Conservation (phyloP, 495 filamentous ascomycete species). For the Xylaria cubensis region DNA sequence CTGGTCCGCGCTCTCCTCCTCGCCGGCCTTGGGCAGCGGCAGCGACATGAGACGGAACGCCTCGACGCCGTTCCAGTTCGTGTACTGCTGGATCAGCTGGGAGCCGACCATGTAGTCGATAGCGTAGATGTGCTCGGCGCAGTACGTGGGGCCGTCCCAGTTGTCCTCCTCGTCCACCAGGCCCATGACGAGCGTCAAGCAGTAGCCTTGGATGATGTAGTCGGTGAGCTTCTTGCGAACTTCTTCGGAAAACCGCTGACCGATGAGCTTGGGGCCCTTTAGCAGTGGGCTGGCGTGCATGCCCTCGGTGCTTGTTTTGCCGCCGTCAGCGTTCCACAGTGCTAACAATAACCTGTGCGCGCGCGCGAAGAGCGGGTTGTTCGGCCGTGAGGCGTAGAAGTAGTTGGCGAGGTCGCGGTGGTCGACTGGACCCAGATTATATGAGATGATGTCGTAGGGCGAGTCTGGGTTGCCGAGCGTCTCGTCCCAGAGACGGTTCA, state of each 20-base stretch:
- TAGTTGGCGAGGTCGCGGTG: conserved; percentile 55
- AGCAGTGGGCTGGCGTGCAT: conserved; percentile 58
- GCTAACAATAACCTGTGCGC: conserved; percentile 57
- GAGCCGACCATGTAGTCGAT: conserved; percentile 58
- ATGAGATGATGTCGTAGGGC: conserved; percentile 55
- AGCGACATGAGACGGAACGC: conserved; percentile 61
- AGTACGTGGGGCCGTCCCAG: conserved; percentile 62
- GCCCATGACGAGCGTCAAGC: conserved; percentile 56
- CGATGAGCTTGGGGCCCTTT: conserved; percentile 49
- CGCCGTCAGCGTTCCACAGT: conserved; percentile 57
- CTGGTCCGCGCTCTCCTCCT: conserved; percentile 57
- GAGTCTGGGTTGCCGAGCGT: conserved; percentile 54
- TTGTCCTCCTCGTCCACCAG: conserved; percentile 55
- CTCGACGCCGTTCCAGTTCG: conserved; percentile 54
- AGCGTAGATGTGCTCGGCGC: conserved; percentile 52
- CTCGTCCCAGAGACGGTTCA: conserved; percentile 57
- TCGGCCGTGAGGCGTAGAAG: conserved; percentile 48
- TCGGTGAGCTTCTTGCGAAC: conserved; percentile 52
- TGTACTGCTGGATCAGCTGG: conserved; percentile 59
- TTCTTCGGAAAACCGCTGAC: conserved; percentile 42
- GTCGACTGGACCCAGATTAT: conserved; percentile 46
- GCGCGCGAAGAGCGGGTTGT: conserved; percentile 56
- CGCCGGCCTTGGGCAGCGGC: conserved; percentile 49
- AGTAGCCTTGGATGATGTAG: conserved; percentile 61
- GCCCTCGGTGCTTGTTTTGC: conserved; percentile 56